These are phyloP conservation scores for Lasiosphaeria miniovina DNA, from an alignment of 495 filamentous ascomycete species.

Conservation along the genomic window DNA sequence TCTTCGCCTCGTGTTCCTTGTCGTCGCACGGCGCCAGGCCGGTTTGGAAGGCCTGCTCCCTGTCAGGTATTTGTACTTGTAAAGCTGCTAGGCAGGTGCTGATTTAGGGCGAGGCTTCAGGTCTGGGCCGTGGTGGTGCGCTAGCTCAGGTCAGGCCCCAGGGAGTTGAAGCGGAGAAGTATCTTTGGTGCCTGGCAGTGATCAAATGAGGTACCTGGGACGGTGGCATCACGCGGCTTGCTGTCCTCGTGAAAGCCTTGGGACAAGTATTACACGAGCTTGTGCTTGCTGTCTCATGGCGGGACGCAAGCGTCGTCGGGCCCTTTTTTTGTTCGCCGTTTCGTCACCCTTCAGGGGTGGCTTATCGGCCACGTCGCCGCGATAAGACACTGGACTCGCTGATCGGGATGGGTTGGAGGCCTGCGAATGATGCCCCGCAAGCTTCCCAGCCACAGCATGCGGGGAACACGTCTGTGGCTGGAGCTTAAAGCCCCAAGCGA, in stretches of 20 bases:
- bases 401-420: too few species aligned
- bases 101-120: neutral
- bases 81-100: neutral
- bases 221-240: too few species aligned
- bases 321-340: slow-evolving; percentile 13
- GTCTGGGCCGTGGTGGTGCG: neutral
- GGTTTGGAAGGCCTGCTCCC: neutral
- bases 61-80: neutral
- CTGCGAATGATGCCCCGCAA: neutral
- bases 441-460: neutral
- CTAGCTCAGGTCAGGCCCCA: neutral
- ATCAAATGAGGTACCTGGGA: too few species aligned
- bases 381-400: slow-evolving; percentile 3
- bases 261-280: neutral
- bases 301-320: neutral
- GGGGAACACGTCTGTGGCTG: neutral
- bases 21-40: neutral
- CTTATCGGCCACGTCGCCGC: slow-evolving; percentile 15
- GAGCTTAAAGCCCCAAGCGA: neutral
- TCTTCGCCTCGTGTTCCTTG: neutral
- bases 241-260: neutral
- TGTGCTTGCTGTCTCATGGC: neutral
- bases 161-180: neutral
- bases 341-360: slow-evolving; percentile 7
- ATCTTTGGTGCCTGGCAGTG: too few species aligned